A percentile compares a stretch with the other conserved stretches of the same genome.
These are phyloP conservation scores for Paragyromitra xinjiangensis DNA, from an alignment of 495 filamentous ascomycete species.

Conservation along the genomic window DNA sequence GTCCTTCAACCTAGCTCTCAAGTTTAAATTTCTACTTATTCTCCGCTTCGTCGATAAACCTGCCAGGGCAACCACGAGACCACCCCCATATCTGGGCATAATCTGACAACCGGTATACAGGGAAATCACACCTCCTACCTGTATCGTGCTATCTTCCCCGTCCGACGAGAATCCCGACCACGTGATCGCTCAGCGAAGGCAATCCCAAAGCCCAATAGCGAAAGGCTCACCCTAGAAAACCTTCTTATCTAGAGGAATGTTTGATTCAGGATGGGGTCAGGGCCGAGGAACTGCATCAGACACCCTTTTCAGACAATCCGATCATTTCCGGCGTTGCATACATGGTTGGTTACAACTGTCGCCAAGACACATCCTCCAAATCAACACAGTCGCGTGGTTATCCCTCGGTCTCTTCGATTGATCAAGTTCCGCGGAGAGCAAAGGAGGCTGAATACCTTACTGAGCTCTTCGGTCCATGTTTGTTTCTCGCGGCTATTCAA, in stretches of 20 bases:
- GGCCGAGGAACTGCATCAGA: constrained; percentile 67
- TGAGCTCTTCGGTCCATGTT: constrained; percentile 59
- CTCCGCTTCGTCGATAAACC: constrained; percentile 25
- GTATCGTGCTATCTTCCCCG: constrained; percentile 26
- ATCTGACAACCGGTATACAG: constrained; percentile 14
- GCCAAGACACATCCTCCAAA: constrained; percentile 62
- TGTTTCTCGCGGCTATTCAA: constrained; percentile 55
- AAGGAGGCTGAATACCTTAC: constrained; percentile 57
- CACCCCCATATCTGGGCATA: constrained; percentile 45
- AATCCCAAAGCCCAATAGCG: constrained; percentile 63
- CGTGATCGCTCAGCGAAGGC: constrained; percentile 69
- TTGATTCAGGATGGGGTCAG: constrained; percentile 72
- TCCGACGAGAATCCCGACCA: constrained; percentile 64
- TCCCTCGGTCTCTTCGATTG: constrained; percentile 63
- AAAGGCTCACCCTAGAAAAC: constrained; percentile 61
- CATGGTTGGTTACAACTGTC: constrained; percentile 63
- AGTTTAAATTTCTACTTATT: constrained; percentile 52
- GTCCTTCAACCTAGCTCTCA: constrained; percentile 26
- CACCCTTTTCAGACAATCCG: constrained; percentile 64
- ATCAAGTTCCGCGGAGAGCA: constrained; percentile 47
- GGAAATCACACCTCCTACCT: constrained; percentile 44
- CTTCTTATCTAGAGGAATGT: constrained; percentile 56
- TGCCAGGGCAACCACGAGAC: constrained; percentile 43
- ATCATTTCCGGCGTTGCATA: constrained; percentile 65
- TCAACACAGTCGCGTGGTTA: constrained; percentile 59